Conservation (phyloP, 1,139 yeast genomes). For the Yamadazyma atmosphaerica region DNA sequence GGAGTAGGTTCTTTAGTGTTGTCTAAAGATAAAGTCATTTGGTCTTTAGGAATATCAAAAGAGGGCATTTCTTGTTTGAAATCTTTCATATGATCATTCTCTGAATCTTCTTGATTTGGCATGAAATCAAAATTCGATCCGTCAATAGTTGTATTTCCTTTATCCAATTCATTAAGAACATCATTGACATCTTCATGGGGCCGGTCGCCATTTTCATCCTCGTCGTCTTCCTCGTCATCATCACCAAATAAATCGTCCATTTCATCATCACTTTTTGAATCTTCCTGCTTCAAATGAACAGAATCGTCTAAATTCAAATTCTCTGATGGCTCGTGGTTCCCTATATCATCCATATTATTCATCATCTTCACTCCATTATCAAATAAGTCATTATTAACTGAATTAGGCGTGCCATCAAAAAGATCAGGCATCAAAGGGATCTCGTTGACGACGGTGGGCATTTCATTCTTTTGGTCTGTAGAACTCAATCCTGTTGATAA, state of each 20-base stretch:
- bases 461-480: conserved; percentile 21
- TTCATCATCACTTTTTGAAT: conserved; percentile 26
- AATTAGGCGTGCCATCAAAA: conserved; percentile 22
- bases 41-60: conserved; percentile 58
- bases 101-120: background rate
- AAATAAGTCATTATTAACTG: conserved; percentile 21
- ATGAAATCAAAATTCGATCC: conserved; percentile 5
- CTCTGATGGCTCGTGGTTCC: conserved; percentile 19
- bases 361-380: conserved; percentile 12
- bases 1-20: conserved; percentile 34
- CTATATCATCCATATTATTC: conserved; percentile 14
- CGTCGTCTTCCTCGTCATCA: conserved; percentile 20
- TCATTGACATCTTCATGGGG: background rate
- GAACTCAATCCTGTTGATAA: conserved; percentile 28
- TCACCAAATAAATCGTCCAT: conserved; percentile 48
- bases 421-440: conserved; percentile 22
- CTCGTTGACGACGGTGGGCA: conserved; percentile 18
- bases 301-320: conserved; percentile 13
- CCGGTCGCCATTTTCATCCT: background rate
- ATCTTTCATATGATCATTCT: background rate
- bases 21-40: conserved; percentile 42
- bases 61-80: conserved; percentile 1
- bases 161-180: conserved; percentile 1
- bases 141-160: background rate
- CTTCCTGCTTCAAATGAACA: conserved; percentile 25